Base-by-base conservation (phyloP, 352 stramenopile species). In the Pythium monospermum region DNA sequence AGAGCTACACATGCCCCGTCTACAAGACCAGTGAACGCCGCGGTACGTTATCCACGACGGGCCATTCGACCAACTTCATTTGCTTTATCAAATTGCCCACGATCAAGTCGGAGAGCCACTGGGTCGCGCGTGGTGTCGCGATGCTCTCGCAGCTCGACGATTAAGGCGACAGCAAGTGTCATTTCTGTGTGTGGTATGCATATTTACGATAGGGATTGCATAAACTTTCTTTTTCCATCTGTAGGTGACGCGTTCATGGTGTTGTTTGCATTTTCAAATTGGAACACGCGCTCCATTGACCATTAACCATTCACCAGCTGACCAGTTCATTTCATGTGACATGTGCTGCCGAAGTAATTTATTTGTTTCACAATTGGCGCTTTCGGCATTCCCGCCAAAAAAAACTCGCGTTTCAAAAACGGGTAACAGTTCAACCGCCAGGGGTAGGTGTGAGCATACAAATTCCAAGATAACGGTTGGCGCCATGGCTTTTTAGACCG, bases 1-100 rank as follows among this genome's bases (percentile, higher is more conserved):
- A 57, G 21, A 73, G 70, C 22, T 98, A 98, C 68, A 76, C 77
- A 27, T 98, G 91, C 49, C 92, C 91, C 21, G 83, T 98, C n/a
- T 98, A 98, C 73, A 97, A 96, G 71, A 98, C 91, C 10, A 92
- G 82, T 38, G 91, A 97, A 50, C 68, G 91, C 4, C 74, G 89
- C 35, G 92, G 92, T 4, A 88, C 92, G 28, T 67, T 98, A 21
- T 91, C 87, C 13, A 98, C 92, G 11, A 98, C 88, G 2, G 91
- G 91, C n/a, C 89, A 97, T 63, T 96, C 85, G 47, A 96, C 88
- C 23, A 98, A 97, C 69, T 97, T 97, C 57, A 94, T 98, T 47
- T 96, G 88, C 68, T 96, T 92, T 54, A 96, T 98, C 47, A 69
- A 76, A 5, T 49, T 98, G 38, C 87, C 88, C 13, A 93, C 80